phyloP scores from a whole-genome alignment of 208 protist species.

The Wallacemonas rigidus region DNA sequence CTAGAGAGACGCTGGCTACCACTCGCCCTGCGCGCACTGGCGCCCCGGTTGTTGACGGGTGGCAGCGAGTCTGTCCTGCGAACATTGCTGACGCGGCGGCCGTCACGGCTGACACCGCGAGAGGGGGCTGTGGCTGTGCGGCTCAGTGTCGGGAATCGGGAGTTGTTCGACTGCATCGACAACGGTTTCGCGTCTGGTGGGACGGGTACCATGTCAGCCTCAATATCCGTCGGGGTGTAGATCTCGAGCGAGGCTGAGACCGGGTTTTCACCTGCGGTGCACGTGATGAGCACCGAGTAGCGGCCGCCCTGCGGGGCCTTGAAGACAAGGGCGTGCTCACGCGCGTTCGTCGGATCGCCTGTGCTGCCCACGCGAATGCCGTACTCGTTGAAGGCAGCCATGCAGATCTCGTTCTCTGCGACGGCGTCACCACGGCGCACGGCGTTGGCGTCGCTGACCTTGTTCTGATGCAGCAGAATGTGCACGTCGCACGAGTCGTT shows the following conservation, averaged over 20 bases:
- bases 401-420: slow-evolving; percentile 52
- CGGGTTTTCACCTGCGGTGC: slow-evolving; percentile 24
- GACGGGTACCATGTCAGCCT: slow-evolving; percentile 55
- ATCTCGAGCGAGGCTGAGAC: slow-evolving; percentile 55
- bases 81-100: slow-evolving; percentile 30
- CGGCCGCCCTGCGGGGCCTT: slow-evolving; percentile 64
- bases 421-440: slow-evolving; percentile 54
- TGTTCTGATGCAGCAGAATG: slow-evolving; percentile 73
- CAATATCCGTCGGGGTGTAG: slow-evolving; percentile 52
- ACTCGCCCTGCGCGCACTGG: slow-evolving; percentile 39
- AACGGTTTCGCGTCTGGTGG: slow-evolving; percentile 65
- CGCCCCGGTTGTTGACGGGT: slow-evolving; percentile 34
- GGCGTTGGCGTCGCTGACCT: slow-evolving; percentile 38
- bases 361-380: slow-evolving; percentile 65
- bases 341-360: slow-evolving; percentile 58
- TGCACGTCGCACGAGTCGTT: slow-evolving; percentile 78
- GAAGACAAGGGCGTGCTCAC: slow-evolving; percentile 79
- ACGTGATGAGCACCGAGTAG: slow-evolving; percentile 60
- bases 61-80: slow-evolving; percentile 60
- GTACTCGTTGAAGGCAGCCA: slow-evolving; percentile 75
- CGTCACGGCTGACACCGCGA: slow-evolving; percentile 42
- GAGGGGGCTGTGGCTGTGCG: slow-evolving; percentile 60
- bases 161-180: slow-evolving; percentile 30
- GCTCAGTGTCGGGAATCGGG: slow-evolving; percentile 57
- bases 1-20: slow-evolving; percentile 10